Evolutionary conservation across 106 monocot species (phyloP).

Genomic region (Dendrobium officinale): DNA sequence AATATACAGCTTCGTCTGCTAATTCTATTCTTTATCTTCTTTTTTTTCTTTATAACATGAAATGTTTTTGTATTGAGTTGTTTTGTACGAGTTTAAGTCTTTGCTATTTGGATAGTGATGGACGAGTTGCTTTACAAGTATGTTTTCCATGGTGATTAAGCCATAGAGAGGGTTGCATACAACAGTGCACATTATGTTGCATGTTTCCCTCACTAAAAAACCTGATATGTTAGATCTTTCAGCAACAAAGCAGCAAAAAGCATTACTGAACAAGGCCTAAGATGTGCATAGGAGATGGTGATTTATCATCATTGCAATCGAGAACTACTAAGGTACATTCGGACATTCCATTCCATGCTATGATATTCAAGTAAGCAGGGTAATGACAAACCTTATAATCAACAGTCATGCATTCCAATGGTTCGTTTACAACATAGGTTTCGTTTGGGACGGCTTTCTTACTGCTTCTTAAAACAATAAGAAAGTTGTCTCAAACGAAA

Average conservation of each 20-base stretch:
- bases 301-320: background rate
- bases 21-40: background rate
- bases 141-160: background rate
- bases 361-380: background rate
- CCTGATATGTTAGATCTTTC: background rate
- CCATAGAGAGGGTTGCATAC: background rate
- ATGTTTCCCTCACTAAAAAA: background rate
- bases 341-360: background rate
- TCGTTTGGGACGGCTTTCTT: no score
- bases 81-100: background rate
- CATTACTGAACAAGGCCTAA: background rate
- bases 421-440: background rate
- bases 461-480: no score
- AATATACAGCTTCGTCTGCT: background rate
- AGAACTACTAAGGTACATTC: background rate
- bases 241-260: background rate
- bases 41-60: background rate
- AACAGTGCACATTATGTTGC: background rate
- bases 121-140: background rate
- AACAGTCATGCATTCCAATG: background rate
- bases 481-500: no score
- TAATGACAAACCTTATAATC: background rate
- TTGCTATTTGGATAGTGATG: background rate
- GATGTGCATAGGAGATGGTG: background rate
- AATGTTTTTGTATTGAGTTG: background rate